phyloP scores from a whole-genome alignment of 192 early-diverging fungal genomes.

The Pilaira anomala region DNA sequence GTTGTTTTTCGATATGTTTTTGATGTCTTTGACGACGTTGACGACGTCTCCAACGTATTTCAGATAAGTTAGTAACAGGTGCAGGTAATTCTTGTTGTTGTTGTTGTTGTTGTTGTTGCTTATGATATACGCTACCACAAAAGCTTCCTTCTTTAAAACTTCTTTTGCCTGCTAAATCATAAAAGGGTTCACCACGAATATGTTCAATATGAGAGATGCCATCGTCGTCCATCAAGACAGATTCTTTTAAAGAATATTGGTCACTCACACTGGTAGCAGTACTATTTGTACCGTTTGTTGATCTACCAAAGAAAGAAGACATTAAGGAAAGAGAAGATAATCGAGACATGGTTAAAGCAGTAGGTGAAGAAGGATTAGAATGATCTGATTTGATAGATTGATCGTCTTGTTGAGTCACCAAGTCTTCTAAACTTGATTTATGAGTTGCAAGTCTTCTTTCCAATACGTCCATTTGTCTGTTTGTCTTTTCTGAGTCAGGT shows the following conservation, averaged over 20 bases:
- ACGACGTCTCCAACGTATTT: slow-evolving; percentile 4
- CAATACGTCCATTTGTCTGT: slow-evolving; percentile 23
- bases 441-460: slow-evolving; percentile 18
- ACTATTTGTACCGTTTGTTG: neutral
- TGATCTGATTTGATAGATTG: neutral
- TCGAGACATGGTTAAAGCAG: slow-evolving; percentile 17
- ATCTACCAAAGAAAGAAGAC: slow-evolving; percentile 21
- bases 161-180: slow-evolving; percentile 12
- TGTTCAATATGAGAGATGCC: slow-evolving; percentile 8
- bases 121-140: slow-evolving; percentile 7
- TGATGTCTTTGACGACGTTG: neutral
- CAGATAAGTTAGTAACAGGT: neutral
- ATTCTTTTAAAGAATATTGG: too few species aligned
- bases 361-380: neutral
- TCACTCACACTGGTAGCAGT: neutral
- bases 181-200: neutral
- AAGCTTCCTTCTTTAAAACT: slow-evolving; percentile 9
- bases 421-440: neutral
- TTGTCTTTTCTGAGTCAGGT: neutral
- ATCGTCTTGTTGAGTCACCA: neutral
- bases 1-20: too few species aligned
- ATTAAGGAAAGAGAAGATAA: slow-evolving; percentile 20
- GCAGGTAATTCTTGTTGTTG: neutral
- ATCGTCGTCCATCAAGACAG: slow-evolving; percentile 4
- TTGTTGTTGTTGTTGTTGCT: neutral